Base-by-base conservation (phyloP, 2,329 filamentous ascomycete species). In the Clonostachys byssicola region DNA sequence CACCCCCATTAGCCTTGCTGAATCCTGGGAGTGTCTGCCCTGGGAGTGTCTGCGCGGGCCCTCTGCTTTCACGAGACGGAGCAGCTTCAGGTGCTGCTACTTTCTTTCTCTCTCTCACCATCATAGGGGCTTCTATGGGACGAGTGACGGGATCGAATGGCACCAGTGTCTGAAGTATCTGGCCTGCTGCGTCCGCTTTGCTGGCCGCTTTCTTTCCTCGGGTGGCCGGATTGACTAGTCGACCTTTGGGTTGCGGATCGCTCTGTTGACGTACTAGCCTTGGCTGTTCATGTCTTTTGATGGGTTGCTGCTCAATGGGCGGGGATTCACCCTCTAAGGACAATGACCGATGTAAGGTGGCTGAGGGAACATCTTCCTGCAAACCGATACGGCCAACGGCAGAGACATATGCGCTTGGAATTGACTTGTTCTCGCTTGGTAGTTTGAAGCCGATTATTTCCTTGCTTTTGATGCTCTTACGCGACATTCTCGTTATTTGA, bases 1-100 rank as follows among this genome's bases (percentile, higher is more conserved):
- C 79, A 4, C 84, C 84, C 14, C 78, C 68, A 53, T 77, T 79
- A 4, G 71, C 74, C 55, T 68, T 75, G 3, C 64, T 64, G 48
- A 78, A 77, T 2, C 68, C 70, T 10, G 71, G 67, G 49, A 74
- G 58, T n/a, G 17, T 17, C 34, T 5, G 12, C 2, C 68, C 70
- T 10, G 71, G 67, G 49, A 74, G 58, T n/a, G 17, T 17, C 34
- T 5, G 12, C 44, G 14, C 16, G 9, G n/a, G 9, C n/a, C 14
- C 18, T 30, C 23, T 43, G 33, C 12, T 12, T 6, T 40, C 12
- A 17, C 18, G 16, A 5, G 45, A 18, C 39, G 40, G 18, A 18
- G 12, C 18, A 12, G 20, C 14, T 33, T 34, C 17, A n/a, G 40
- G 30, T 3, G 34, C 36, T 42, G 35, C 20, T 40, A 40, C 23